Evolutionary conservation across 345 rosid species (phyloP).

Genomic region (Sisymbrium irio): DNA sequence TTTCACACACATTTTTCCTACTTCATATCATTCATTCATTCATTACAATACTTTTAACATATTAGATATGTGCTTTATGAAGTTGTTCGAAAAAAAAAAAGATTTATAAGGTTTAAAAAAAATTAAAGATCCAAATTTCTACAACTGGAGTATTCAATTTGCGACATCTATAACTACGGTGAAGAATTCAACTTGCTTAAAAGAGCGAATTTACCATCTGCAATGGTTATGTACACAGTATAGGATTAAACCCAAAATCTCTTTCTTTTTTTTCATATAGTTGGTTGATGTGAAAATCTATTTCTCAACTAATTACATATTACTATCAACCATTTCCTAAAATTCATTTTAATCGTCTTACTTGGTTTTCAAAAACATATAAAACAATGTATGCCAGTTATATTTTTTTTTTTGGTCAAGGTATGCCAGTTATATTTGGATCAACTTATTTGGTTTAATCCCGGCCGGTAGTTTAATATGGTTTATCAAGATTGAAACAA

Average conservation of each 20-base stretch:
- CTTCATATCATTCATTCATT: not conserved
- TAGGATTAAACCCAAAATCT: not conserved
- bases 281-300: not conserved
- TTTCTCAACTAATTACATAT: not conserved
- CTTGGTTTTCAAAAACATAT: not conserved
- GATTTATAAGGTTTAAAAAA: not conserved
- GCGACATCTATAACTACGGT: not conserved
- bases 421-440: not conserved
- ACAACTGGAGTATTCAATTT: not conserved
- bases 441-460: not conserved
- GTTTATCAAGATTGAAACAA: conserved; percentile 10
- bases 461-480: not conserved
- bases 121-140: not conserved
- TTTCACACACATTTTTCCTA: not conserved
- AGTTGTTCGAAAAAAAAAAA: no score
- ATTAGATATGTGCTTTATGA: not conserved
- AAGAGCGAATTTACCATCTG: not conserved
- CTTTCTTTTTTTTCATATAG: not conserved
- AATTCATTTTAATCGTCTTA: not conserved
- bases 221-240: not conserved
- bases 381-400: not conserved
- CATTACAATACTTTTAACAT: not conserved
- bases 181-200: not conserved
- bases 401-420: no score
- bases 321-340: not conserved